Base-by-base conservation (phyloP, 345 rosid species). In the Sonneratia alba region DNA sequence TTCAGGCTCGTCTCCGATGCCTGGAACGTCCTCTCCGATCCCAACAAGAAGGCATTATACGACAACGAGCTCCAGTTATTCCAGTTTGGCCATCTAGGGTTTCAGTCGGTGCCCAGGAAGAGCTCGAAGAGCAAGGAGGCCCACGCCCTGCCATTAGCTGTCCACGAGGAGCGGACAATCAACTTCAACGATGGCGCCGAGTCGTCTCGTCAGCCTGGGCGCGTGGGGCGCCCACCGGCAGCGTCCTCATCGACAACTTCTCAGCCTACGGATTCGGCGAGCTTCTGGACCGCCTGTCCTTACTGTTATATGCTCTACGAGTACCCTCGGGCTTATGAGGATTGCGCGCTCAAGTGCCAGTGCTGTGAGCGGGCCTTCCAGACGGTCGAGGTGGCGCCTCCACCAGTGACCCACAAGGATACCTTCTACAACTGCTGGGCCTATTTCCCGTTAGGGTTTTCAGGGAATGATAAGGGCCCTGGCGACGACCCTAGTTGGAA, bases 241-340 rank as follows among this genome's bases (percentile, higher is more conserved):
- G 11, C 70, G 14, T 55, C 77, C 22, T 36, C 69, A 6, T n/a
- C 62, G 53, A 7, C 69, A 4, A 1, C 37, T 22, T n/a, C 51
- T 47, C 69, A 8, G 32, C 36, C 7, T 9, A 66, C 48, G 51
- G 51, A 78, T 34, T 16, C 79, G 82, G 57, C 53, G 34, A 85
- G 88, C 74, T 92, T 96, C 83, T 92, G 98, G 99, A 96, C 99
- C 0, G 85, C 96, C 49, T 96, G 99, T 38, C 98, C 98, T 0
- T 95, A 90, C 75, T 95, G 99, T 68, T 92, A 61, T 68, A 71
- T 81, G 14, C 81, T 95, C n/a, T 92, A 83, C 40, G 98, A 95
- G 84, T 95, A 90, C 71, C 84, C 88, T 0, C 87, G 84, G 78
- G 85, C n/a, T 22, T 95, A 89, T 19, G 89, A 91, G 75, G 98